Conservation (phyloP, 768 basidiomycete species). For the Pleurotus ostreatus region DNA sequence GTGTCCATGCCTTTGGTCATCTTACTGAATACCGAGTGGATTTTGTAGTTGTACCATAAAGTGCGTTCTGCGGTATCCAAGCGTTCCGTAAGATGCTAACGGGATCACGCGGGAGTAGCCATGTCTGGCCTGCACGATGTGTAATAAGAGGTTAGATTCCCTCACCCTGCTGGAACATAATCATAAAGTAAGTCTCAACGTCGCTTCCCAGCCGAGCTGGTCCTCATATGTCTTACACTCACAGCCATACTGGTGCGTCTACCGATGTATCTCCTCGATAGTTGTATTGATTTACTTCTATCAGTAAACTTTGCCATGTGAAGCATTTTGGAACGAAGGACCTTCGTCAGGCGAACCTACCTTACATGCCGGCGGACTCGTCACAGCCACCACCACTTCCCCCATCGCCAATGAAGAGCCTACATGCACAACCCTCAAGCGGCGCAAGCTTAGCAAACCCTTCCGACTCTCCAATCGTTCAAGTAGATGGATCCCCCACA, state of each 20-base stretch:
- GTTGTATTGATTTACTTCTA: too few relatives aligned
- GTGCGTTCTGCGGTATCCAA: constrained; percentile 25
- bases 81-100: neutral
- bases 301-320: constrained; percentile 78
- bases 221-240: neutral
- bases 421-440: constrained; percentile 22
- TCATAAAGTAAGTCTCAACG: constrained; percentile 53
- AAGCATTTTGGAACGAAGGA: constrained; percentile 77
- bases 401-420: constrained; percentile 18
- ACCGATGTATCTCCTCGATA: too few relatives aligned
- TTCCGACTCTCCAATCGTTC: constrained; percentile 14
- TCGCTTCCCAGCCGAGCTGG: neutral
- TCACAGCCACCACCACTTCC: constrained; percentile 17
- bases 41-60: constrained; percentile 72
- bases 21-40: constrained; percentile 5
- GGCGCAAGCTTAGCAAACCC: constrained; percentile 15
- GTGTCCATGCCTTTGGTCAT: constrained; percentile 14
- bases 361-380: constrained; percentile 35
- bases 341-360: constrained; percentile 68
- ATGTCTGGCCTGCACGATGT: constrained; percentile 74
- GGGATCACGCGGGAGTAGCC: constrained; percentile 37
- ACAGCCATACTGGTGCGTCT: constrained; percentile 50
- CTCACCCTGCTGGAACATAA: constrained; percentile 78
- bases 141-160: constrained; percentile 78
- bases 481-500: constrained; percentile 9